phyloP scores from a whole-genome alignment of 768 basidiomycete genomes.

The Sistotremastrum niveocremeum region DNA sequence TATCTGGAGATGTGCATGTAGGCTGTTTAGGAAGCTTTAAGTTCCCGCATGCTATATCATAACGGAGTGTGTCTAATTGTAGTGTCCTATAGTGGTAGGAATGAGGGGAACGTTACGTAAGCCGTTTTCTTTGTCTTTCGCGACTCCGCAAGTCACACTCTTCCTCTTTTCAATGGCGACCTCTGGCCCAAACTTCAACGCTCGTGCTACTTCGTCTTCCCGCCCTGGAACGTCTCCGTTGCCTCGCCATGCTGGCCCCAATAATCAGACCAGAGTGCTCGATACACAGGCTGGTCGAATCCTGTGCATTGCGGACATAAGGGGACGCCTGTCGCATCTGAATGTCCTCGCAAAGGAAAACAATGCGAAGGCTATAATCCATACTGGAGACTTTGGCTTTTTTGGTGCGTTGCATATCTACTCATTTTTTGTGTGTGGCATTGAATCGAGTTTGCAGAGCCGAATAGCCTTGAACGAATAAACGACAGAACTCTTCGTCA shows the following conservation, averaged over 20 bases:
- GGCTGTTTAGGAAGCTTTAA: too few species aligned
- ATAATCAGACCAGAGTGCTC: constrained; percentile 68
- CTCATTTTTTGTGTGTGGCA: neutral
- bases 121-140: too few species aligned
- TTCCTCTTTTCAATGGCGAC: too few species aligned
- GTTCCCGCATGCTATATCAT: too few species aligned
- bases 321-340: constrained; percentile 74
- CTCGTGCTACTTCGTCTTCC: constrained; percentile 38
- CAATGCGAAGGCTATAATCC: constrained; percentile 85
- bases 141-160: too few species aligned
- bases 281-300: constrained; percentile 75
- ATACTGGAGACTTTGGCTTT: constrained; percentile 99
- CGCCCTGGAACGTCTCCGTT: constrained; percentile 45
- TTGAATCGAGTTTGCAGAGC: constrained; percentile 32
- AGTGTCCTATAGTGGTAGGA: too few species aligned
- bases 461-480: constrained; percentile 72
- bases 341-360: constrained; percentile 84
- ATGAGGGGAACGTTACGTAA: too few species aligned
- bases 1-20: too few species aligned
- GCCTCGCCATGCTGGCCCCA: constrained; percentile 25
- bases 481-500: constrained; percentile 94
- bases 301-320: constrained; percentile 90
- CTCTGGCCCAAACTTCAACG: too few species aligned
- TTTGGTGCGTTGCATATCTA: constrained; percentile 46
- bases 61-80: too few species aligned